Percentiles rank a stretch among this genome's conserved stretches.
phyloP scores from a whole-genome alignment of 371 early-diverging fungal species.

The Rhizopus arrhizus region DNA sequence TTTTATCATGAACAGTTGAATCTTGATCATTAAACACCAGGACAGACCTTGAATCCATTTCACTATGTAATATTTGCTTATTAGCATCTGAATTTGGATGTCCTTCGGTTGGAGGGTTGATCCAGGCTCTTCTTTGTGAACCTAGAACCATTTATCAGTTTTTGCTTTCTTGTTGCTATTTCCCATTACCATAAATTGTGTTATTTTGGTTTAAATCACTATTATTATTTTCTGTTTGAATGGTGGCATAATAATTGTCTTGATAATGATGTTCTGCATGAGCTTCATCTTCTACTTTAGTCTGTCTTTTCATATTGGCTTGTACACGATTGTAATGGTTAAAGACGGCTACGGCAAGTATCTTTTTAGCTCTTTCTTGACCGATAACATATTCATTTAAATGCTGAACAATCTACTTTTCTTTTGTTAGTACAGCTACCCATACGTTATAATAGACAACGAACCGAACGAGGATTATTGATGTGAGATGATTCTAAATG shows the following conservation, averaged over 20 bases:
- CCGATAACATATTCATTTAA: slow-evolving; percentile 89
- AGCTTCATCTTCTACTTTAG: slow-evolving; percentile 9
- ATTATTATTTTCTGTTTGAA: neutral
- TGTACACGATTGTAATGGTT: slow-evolving; percentile 85
- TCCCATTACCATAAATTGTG: neutral
- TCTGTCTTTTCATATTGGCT: slow-evolving; percentile 55
- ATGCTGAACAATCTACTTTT: slow-evolving; percentile 73
- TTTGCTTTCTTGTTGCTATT: too few relatives aligned
- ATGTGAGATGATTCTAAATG: slow-evolving; percentile 24
- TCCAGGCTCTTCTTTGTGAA: slow-evolving; percentile 35
- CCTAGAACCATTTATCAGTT: slow-evolving; percentile 4
- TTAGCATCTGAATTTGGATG: neutral
- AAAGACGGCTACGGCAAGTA: slow-evolving; percentile 83
- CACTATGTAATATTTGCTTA: slow-evolving; percentile 16
- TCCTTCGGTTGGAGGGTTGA: slow-evolving; percentile 39
- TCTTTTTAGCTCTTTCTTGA: slow-evolving; percentile 83
- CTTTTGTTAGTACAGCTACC: neutral
- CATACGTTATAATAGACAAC: neutral
- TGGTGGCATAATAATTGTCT: slow-evolving; percentile 24
- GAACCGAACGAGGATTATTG: slow-evolving; percentile 29
- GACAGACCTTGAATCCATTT: slow-evolving; percentile 1
- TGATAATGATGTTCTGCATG: slow-evolving; percentile 35
- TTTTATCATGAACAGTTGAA: slow-evolving; percentile 77
- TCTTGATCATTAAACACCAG: slow-evolving; percentile 18
- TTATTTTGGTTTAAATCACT: neutral